Evolutionary conservation across 139 green algal species (phyloP), one percentile per base, ranked within the genome.

Genomic region (Chlorella sorokiniana): DNA sequence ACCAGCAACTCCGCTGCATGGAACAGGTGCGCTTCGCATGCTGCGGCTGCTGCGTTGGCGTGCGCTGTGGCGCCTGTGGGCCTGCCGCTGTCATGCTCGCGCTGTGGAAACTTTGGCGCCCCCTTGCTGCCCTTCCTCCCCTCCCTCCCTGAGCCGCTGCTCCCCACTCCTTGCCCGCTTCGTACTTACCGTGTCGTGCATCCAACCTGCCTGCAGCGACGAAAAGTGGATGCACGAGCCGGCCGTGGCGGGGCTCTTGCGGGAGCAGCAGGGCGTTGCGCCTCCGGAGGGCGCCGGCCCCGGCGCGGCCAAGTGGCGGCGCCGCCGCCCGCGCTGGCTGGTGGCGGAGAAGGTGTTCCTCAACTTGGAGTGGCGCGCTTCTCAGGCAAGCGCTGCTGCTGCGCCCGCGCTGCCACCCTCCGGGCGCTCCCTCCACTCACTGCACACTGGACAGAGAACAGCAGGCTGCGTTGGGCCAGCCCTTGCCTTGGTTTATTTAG

Each of bases 291-390:
- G 33, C 4, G 40, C 40, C 20, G 61, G 69, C 44, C n/a, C 14
- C 3, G 41, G 27, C 7, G 68, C 40, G 18, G 41, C n/a, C 23
- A 44, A 74, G 56, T 92, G 87, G 88, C 54, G 78, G 1, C 56
- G 78, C 25, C 69, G 80, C 71, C 76, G 86, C 18, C 90, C 90
- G 33, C 61, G 83, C 38, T 94, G 90, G 90, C 80, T 94, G 54
- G 82, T 87, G 27, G 82, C 80, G 7, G 89, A 93, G 69, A 74
- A 88, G 10, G 69, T 91, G 33, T 72, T 82, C 33, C 69, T 91
- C 72, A 82, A 84, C 68, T 33, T 88, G 35, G 56, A 88, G 72
- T 89, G 84, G 85, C 83, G 92, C 4, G 84, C 85, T 11, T 85
- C 79, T 0, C 88, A 92, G 61, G 73, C 41, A 27, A 16, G n/a